Evolutionary conservation across 2,329 filamentous ascomycete genomes (phyloP).

Genomic region (Coleophoma eucalyptorum): DNA sequence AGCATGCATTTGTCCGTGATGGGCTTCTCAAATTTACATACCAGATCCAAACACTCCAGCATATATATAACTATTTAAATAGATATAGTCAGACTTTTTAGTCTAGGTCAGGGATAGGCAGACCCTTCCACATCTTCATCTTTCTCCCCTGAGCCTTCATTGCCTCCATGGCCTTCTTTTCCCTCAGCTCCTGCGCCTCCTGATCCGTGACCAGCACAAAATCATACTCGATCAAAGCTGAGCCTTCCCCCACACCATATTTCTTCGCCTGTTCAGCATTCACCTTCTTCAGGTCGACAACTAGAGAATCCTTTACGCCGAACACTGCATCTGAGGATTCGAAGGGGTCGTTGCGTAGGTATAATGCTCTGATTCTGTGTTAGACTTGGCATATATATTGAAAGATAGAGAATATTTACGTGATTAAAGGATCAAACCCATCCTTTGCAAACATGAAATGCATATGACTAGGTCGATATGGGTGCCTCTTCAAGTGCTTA

Average conservation of each 20-base stretch:
- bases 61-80: too few species aligned
- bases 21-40: too few species aligned
- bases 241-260: conserved; percentile 62
- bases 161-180: conserved; percentile 62
- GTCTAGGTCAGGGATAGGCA: conserved; percentile 67
- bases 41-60: too few species aligned
- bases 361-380: conserved; percentile 56
- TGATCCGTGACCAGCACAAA: conserved; percentile 73
- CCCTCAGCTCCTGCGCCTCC: conserved; percentile 63
- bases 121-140: conserved; percentile 69
- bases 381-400: not conserved
- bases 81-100: conserved; percentile 14
- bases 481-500: conserved; percentile 64
- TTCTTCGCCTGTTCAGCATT: conserved; percentile 48
- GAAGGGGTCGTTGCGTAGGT: conserved; percentile 74
- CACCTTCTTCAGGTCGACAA: conserved; percentile 60
- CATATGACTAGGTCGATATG: conserved; percentile 73
- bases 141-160: conserved; percentile 61
- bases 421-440: conserved; percentile 77
- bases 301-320: conserved; percentile 76
- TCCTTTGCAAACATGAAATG: conserved; percentile 86
- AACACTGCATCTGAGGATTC: conserved; percentile 84
- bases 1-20: too few species aligned
- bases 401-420: conserved; percentile 49
- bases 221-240: conserved; percentile 63